phyloP scores from a whole-genome alignment of 495 filamentous ascomycete species.

The Tetracladium setigerum region DNA sequence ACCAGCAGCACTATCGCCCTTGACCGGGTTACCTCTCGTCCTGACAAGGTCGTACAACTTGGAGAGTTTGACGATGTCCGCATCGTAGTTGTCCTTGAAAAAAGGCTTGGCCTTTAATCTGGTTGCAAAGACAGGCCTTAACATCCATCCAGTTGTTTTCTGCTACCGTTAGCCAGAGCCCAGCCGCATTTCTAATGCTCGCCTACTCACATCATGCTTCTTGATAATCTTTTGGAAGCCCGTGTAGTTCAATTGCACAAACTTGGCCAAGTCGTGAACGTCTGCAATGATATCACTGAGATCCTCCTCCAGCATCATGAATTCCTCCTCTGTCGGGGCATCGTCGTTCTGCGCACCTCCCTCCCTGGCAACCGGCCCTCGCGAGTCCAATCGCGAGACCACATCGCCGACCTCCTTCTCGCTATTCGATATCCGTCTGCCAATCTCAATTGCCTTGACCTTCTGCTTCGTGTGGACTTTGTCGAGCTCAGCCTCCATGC shows the following conservation, averaged over 20 bases:
- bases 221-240: conserved; percentile 99
- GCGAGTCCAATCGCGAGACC: conserved; percentile 59
- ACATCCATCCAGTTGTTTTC: conserved; percentile 93
- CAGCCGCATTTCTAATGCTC: not conserved
- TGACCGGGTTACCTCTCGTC: conserved; percentile 84
- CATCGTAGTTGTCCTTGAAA: conserved; percentile 98
- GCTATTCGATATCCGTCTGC: conserved; percentile 73
- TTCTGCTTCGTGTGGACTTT: conserved; percentile 96
- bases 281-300: conserved; percentile 97
- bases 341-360: conserved; percentile 24
- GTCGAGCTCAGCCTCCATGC: conserved; percentile 86
- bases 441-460: conserved; percentile 90
- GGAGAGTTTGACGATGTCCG: conserved; percentile 89
- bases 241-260: conserved; percentile 96
- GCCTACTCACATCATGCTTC: conserved; percentile 83
- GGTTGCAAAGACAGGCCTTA: conserved; percentile 89
- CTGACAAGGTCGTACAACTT: conserved; percentile 92
- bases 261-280: conserved; percentile 97
- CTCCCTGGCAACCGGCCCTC: conserved; percentile 29
- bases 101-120: conserved; percentile 93
- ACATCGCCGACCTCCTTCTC: conserved; percentile 89
- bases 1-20: conserved; percentile 85
- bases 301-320: conserved; percentile 93
- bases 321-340: conserved; percentile 71
- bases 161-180: conserved; percentile 31